Evolutionary conservation across 2,329 filamentous ascomycete genomes (phyloP).

Genomic region (Fusarium haematococcum): DNA sequence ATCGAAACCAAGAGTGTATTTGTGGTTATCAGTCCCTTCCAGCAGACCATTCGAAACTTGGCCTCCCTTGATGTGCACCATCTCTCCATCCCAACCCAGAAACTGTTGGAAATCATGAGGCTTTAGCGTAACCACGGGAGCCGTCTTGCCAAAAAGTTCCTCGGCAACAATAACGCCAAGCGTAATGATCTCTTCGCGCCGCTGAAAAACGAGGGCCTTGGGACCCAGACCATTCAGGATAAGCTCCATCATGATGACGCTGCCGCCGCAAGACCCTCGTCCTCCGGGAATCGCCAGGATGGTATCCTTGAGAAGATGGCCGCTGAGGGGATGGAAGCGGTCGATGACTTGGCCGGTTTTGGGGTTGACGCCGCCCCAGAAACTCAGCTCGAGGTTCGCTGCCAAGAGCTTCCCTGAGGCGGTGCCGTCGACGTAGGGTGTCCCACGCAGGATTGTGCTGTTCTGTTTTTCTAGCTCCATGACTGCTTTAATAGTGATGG

Average conservation of each 20-base stretch:
- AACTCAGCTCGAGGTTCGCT: slow-evolving; percentile 15
- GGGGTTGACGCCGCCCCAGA: slow-evolving; percentile 19
- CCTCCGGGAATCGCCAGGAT: slow-evolving; percentile 21
- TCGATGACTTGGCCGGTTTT: slow-evolving; percentile 21
- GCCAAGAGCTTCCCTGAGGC: slow-evolving; percentile 1
- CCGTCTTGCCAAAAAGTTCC: slow-evolving; percentile 13
- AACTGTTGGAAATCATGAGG: neutral
- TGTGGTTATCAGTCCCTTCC: neutral
- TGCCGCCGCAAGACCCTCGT: slow-evolving; percentile 19
- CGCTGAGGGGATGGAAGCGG: slow-evolving; percentile 9
- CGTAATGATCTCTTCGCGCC: slow-evolving; percentile 17
- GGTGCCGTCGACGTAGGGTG: slow-evolving; percentile 1
- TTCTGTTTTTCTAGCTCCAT: neutral
- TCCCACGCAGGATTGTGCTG: neutral
- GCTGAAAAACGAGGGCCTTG: slow-evolving; percentile 15
- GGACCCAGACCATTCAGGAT: slow-evolving; percentile 9
- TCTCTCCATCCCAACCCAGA: neutral
- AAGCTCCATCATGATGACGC: slow-evolving; percentile 12
- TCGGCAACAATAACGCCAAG: slow-evolving; percentile 17
- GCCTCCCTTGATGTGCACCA: slow-evolving; percentile 3
- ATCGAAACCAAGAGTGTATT: neutral
- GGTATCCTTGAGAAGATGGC: neutral
- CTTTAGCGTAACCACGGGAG: neutral
- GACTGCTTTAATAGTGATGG: neutral
- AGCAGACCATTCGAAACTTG: slow-evolving; percentile 8